A percentile compares a stretch with the other conserved stretches of the same genome.
phyloP scores from a whole-genome alignment of 1,284 basidiomycete species.

The Cryptococcus neoformans region DNA sequence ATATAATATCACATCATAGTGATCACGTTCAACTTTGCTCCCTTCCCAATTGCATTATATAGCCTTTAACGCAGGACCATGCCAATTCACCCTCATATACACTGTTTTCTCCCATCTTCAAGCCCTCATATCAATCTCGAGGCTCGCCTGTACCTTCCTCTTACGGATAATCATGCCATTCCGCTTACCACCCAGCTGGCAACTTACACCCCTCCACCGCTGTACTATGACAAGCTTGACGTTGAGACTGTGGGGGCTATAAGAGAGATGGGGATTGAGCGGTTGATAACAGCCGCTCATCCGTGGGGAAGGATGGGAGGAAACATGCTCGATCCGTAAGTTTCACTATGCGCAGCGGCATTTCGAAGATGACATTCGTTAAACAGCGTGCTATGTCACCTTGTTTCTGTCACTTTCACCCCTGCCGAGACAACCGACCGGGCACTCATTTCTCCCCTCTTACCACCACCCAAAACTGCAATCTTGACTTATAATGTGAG shows the following conservation, averaged over 20 bases:
- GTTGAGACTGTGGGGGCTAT: not conserved
- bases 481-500: slow-evolving; percentile 39
- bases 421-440: not conserved
- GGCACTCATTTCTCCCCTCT: not conserved
- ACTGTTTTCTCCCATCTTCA: slow-evolving; percentile 32
- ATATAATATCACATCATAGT: no score
- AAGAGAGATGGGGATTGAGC: slow-evolving; percentile 8
- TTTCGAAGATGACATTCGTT: not conserved
- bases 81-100: slow-evolving; percentile 22
- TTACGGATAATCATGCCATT: not conserved
- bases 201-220: slow-evolving; percentile 5
- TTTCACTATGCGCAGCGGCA: no score
- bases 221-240: slow-evolving; percentile 7
- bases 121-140: slow-evolving; percentile 25
- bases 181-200: not conserved
- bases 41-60: no score
- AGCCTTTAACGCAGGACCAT: no score
- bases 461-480: slow-evolving; percentile 13
- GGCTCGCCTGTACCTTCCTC: slow-evolving; percentile 35
- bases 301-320: slow-evolving; percentile 43
- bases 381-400: slow-evolving; percentile 2
- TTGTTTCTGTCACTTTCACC: slow-evolving; percentile 20
- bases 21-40: no score
- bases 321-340: slow-evolving; percentile 43
- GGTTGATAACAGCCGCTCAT: slow-evolving; percentile 37